Conservation (phyloP, 1,284 basidiomycete genomes). For the Puccinia triticina region DNA sequence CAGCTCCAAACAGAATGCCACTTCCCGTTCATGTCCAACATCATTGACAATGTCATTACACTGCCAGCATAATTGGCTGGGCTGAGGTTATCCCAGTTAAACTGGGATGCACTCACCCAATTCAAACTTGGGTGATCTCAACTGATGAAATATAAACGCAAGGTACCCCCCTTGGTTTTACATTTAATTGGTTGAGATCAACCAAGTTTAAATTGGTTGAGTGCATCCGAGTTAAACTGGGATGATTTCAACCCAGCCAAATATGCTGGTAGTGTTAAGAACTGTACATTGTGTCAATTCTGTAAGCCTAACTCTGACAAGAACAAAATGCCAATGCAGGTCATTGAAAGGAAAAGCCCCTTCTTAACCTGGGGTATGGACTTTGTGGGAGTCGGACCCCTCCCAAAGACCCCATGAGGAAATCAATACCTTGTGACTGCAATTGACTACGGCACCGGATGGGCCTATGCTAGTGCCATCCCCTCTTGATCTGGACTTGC, state of each 20-base stretch:
- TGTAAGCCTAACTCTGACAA: neutral
- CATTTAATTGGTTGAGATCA: too few relatives aligned
- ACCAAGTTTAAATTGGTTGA: too few relatives aligned
- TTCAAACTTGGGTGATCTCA: too few relatives aligned
- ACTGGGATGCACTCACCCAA: too few relatives aligned
- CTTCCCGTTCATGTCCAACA: too few relatives aligned
- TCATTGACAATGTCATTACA: too few relatives aligned
- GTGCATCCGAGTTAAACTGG: neutral
- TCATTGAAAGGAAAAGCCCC: neutral
- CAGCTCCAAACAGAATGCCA: too few relatives aligned
- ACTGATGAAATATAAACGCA: too few relatives aligned
- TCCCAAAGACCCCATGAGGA: neutral
- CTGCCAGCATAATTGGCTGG: neutral
- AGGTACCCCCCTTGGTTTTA: too few relatives aligned
- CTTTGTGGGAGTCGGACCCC: neutral
- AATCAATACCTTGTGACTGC: neutral
- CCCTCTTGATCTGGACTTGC: neutral
- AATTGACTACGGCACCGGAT: neutral
- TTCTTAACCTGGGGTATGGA: conserved; percentile 13
- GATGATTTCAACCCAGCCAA: neutral
- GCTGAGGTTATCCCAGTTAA: too few relatives aligned
- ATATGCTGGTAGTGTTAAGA: neutral
- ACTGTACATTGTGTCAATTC: neutral
- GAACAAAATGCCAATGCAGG: conserved; percentile 12
- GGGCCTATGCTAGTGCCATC: neutral